Percentiles rank a stretch among this genome's conserved stretches.
Evolutionary conservation across 805 yeast genomes (phyloP).

Genomic region (Suhomyces faveliae): DNA sequence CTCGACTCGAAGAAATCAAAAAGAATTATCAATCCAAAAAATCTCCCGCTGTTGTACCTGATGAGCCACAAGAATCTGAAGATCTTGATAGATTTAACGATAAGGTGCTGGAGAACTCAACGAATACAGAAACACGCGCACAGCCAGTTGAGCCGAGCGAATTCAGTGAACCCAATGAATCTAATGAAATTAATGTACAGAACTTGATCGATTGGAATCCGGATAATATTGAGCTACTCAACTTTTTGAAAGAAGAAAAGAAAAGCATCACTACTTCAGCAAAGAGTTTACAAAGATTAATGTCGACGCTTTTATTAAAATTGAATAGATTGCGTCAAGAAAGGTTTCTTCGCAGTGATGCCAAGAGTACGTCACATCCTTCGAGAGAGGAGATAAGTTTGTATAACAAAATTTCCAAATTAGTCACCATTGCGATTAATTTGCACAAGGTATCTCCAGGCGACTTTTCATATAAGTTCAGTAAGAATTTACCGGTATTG

Average conservation of each 20-base stretch:
- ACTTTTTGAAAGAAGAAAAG: conserved; percentile 25
- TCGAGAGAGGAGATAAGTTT: conserved; percentile 24
- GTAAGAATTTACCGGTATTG: conserved; percentile 60
- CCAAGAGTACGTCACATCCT: conserved; percentile 26
- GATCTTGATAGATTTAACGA: conserved; percentile 2
- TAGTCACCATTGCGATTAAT: conserved; percentile 32
- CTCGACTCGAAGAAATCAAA: conserved; percentile 29
- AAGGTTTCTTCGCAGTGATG: conserved; percentile 31
- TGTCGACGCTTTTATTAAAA: conserved; percentile 31
- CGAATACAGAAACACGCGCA: conserved; percentile 6
- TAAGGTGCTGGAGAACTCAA: neutral
- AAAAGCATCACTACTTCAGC: conserved; percentile 25
- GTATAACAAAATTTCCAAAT: conserved; percentile 31
- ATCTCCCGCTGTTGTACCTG: conserved; percentile 8
- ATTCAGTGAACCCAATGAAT: neutral
- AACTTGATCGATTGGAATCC: conserved; percentile 39
- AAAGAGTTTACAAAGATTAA: conserved; percentile 31
- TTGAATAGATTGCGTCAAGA: conserved; percentile 42
- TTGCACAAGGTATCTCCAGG: conserved; percentile 26
- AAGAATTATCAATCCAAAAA: conserved; percentile 12
- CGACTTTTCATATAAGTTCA: conserved; percentile 27
- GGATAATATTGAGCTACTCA: conserved; percentile 22
- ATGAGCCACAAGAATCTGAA: conserved; percentile 6
- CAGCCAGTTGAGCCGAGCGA: neutral
- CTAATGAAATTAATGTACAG: conserved; percentile 25